phyloP scores from a whole-genome alignment of 1,284 basidiomycete genomes.

The Golubevia sp. region DNA sequence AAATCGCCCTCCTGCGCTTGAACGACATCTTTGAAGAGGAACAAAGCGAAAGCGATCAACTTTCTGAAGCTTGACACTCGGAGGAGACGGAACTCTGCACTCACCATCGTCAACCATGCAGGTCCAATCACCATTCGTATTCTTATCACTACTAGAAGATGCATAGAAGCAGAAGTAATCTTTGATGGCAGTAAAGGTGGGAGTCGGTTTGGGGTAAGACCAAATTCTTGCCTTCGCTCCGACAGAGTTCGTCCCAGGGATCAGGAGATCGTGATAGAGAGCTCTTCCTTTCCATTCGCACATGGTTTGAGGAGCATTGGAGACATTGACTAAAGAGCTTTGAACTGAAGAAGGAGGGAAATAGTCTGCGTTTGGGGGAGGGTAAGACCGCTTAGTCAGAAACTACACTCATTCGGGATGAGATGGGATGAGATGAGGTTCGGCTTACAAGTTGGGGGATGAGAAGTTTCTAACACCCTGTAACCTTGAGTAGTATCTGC shows the following conservation, averaged over 20 bases:
- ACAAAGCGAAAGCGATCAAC: too few relatives aligned
- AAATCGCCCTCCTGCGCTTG: slow-evolving; percentile 51
- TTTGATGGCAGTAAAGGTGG: slow-evolving; percentile 32
- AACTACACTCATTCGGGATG: background rate
- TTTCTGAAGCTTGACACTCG: too few relatives aligned
- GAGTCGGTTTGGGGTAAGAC: slow-evolving; percentile 49
- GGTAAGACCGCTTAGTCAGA: background rate
- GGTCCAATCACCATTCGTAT: too few relatives aligned
- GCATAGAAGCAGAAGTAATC: slow-evolving; percentile 57
- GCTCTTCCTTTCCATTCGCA: slow-evolving; percentile 58
- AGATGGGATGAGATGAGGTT: background rate
- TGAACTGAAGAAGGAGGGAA: slow-evolving; percentile 14
- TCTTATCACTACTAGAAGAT: too few relatives aligned
- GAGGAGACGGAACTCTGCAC: too few relatives aligned
- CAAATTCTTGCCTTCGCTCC: slow-evolving; percentile 32
- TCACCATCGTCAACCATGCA: too few relatives aligned
- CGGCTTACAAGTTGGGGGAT: slow-evolving; percentile 41
- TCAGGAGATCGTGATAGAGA: slow-evolving; percentile 41
- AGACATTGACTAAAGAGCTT: slow-evolving; percentile 24
- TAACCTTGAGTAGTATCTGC: slow-evolving; percentile 51
- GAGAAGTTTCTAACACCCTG: slow-evolving; percentile 51
- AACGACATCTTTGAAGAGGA: slow-evolving; percentile 49
- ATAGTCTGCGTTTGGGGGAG: background rate
- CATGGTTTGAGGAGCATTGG: slow-evolving; percentile 42
- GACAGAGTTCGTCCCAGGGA: slow-evolving; percentile 21